Base-by-base conservation (phyloP, 495 filamentous ascomycete species). In the Penicillium egyptiacum region DNA sequence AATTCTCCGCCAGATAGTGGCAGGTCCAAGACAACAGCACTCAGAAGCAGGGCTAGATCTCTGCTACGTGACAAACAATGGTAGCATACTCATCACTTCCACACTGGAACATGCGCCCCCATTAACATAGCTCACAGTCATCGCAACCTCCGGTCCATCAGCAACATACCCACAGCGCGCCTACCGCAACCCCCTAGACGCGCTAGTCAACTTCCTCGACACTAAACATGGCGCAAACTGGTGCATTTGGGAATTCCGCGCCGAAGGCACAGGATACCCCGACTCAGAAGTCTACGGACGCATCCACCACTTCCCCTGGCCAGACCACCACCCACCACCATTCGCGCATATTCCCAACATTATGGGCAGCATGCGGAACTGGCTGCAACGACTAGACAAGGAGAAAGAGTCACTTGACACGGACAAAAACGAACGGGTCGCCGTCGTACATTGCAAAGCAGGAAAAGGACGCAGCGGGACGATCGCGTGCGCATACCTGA, bases 241-340 rank as follows among this genome's bases (percentile, higher is more conserved):
- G 94, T 82, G 86, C 10, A 96, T 98, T 60, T 98, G 91, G 91
- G 94, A 98, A 67, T 97, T 98, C 65, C 86, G 95, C 35, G 94
- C 91, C 31, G 94, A 98, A 69, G 94, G 94, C 9, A 96, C 95
- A 0, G 94, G 94, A 0, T 98, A 98, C 63, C 90, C 89, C 0
- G 94, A 98, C 69, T 81, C 81, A 23, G 92, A 94, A 54, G 92
- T 98, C 2, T 89, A 92, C 65, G 79, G 82, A 28, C 76, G 92
- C 0, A 85, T 98, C 46, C 81, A 86, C 59, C 94, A 98, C 74
- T 97, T 88, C 62, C 94, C 94, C 2, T 98, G 89, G 83, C 95
- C 95, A 0, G 94, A 98, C 69, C 94, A 98, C 67, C 94, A 98
- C 69, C 95, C 94, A 30, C 94, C 94, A 56, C 94, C 95, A 4